These are phyloP conservation scores for Urochloa ruziziensis DNA, from an alignment of 176 grass and related monocot species.

Conservation along the genomic window DNA sequence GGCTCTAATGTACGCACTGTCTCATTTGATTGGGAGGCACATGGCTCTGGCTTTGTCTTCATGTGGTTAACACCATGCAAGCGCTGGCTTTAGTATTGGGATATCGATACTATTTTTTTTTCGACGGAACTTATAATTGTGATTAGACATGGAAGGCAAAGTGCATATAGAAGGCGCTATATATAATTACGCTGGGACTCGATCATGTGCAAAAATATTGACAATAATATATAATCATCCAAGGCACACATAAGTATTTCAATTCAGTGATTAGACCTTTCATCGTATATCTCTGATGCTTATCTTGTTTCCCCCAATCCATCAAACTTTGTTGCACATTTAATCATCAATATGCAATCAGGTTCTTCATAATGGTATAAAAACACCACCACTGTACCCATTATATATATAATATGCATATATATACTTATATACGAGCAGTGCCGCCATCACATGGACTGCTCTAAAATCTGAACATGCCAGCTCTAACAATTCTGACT, in stretches of 20 bases:
- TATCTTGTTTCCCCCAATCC: neutral
- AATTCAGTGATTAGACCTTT: constrained; percentile 22
- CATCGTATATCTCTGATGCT: constrained; percentile 12
- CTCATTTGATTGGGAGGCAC: constrained; percentile 39
- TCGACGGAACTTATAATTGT: neutral
- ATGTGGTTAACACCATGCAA: constrained; percentile 28
- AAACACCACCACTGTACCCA: neutral
- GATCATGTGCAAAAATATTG: neutral
- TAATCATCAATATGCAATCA: neutral
- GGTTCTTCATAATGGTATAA: neutral
- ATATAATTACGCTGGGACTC: neutral
- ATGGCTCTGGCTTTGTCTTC: constrained; percentile 39
- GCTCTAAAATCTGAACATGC: neutral
- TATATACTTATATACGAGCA: neutral
- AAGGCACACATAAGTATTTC: neutral
- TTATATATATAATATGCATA: neutral
- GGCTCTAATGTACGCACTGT: neutral
- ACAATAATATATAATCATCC: neutral
- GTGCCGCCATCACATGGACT: constrained; percentile 5
- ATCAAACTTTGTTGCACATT: neutral
- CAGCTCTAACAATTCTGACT: neutral
- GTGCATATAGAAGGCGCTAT: neutral
- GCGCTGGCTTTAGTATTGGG: neutral
- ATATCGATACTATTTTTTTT: neutral
- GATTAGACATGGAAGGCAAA: neutral